phyloP scores from a whole-genome alignment of 352 stramenopile species.

The Pythium coloratum region DNA sequence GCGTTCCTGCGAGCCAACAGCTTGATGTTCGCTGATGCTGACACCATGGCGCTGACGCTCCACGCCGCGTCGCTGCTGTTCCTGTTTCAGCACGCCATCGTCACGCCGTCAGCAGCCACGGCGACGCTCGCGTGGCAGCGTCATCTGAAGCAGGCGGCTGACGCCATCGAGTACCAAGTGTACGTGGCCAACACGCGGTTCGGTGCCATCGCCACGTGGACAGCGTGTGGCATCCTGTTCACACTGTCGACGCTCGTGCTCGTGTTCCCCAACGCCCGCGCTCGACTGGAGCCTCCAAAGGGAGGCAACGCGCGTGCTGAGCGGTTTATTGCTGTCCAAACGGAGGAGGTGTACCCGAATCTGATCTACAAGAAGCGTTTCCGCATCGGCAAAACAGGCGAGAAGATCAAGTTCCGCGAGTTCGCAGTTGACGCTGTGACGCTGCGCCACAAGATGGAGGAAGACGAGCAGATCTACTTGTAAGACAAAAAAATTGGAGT shows the following conservation, averaged over 20 bases:
- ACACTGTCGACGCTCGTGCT: constrained; percentile 52
- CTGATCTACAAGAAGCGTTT: constrained; percentile 82
- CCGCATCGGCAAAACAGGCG: constrained; percentile 63
- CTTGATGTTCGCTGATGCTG: constrained; percentile 29
- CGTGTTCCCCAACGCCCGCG: constrained; percentile 31
- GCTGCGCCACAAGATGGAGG: constrained; percentile 67
- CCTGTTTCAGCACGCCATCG: constrained; percentile 52
- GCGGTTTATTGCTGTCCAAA: constrained; percentile 67
- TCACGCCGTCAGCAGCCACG: constrained; percentile 18
- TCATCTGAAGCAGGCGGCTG: constrained; percentile 8
- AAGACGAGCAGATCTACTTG: constrained; percentile 66
- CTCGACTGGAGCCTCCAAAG: constrained; percentile 21
- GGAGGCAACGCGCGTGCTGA: constrained; percentile 38
- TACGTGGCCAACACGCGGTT: constrained; percentile 63
- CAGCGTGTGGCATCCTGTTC: constrained; percentile 39
- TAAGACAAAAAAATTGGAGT: constrained; percentile 18
- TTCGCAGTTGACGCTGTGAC: constrained; percentile 62
- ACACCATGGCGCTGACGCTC: constrained; percentile 36
- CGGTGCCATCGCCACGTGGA: constrained; percentile 52
- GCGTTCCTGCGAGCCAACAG: constrained; percentile 18
- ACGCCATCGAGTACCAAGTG: constrained; percentile 32
- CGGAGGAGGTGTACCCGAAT: constrained; percentile 72
- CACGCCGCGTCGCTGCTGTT: constrained; percentile 46
- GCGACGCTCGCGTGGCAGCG: constrained; percentile 15
- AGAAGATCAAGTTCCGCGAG: constrained; percentile 73